Evolutionary conservation across 306 rosid genomes (phyloP), one percentile per base, ranked within the genome.

Genomic region (Citrullus colocynthis): DNA sequence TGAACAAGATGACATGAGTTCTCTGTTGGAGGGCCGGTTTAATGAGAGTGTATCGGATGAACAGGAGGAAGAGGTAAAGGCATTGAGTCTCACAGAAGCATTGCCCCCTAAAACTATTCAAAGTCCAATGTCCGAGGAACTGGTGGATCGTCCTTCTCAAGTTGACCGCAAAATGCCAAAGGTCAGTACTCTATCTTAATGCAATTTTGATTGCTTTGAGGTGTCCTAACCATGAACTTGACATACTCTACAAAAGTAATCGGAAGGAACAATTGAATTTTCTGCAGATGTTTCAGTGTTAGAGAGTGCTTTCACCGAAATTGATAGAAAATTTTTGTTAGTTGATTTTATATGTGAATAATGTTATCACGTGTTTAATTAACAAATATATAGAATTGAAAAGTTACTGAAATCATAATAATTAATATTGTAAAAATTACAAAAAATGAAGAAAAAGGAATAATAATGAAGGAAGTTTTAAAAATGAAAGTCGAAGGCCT

Each of bases 1-100:
- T 65, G 91, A 83, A 74, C 89, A 84, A 44, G 83, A 88, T 61
- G 85, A 87, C 77, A 39, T 54, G 5, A 79, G 84, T 62, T 80
- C 85, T 2, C 13, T 75, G 64, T 32, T 76, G 71, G 84, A 78
- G 24, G 72, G 37, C 30, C 74, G 9, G 54, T 42, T 78, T 1
- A 83, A 61, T 56, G 76, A 76, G 20, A 37, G 11, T n/a, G 42
- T 17, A 56, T 34, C 20, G 15, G n/a, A n/a, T 75, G 41, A 3
- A 75, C 52, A 56, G 20, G 21, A 55, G 24, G 79, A 15, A 71
- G 74, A 61, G 24, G 74, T 81, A 0, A 82, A 52, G 64, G 77
- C 83, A 82, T 82, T 85, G 4, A 44, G 44, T 62, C 81, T 83
- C 59, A 79, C 81, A 70, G 18, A 85, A 74, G 87, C 80, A 37